Base-by-base conservation (phyloP, 2,329 filamentous ascomycete genomes). In the Ceratocystis ficicola region DNA sequence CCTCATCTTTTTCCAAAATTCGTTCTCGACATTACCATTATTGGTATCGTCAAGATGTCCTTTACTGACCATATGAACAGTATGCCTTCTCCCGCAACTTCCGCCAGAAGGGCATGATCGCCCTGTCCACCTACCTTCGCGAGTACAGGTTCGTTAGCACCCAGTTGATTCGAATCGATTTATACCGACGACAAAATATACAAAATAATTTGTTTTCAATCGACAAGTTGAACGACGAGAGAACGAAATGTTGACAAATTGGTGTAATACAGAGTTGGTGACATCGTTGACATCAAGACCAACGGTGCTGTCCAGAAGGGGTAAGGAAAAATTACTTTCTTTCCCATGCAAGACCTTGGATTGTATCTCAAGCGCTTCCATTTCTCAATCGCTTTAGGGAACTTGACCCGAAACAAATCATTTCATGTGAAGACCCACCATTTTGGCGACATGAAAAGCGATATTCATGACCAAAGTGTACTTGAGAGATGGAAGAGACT, bases 241-340 rank as follows among this genome's bases (percentile, higher is more conserved):
- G n/a, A 62, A 50, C 44, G 17, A 62, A 62, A 22, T 66, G 52
- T 63, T 4, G 44, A 50, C 67, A 62, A 63, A 60, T 66, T 62
- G 64, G 15, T n/a, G 69, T 63, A 22, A 25, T 71, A 69, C 74
- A 90, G 87, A 79, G 94, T 99, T 76, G 94, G 94, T 79, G 94
- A 99, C 77, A 96, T 97, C 74, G 94, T 99, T 76, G 94, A 99
- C 78, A 90, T 99, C 79, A 95, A 95, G 82, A 89, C 89, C 77
- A 97, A 99, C 83, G 94, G 92, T 88, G 94, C 91, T 76, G 89
- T 95, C 71, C 92, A 96, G 84, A 95, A 96, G 86, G 92, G 91
- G 89, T 94, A 82, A 86, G 87, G 71, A 41, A 41, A 63, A 5
- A 63, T 28, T 3, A 5, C 55, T 59, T 20, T 41, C 10, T 41